Base-by-base conservation (phyloP, 2,329 filamentous ascomycete species). In the Cordyceps fumosorosea region DNA sequence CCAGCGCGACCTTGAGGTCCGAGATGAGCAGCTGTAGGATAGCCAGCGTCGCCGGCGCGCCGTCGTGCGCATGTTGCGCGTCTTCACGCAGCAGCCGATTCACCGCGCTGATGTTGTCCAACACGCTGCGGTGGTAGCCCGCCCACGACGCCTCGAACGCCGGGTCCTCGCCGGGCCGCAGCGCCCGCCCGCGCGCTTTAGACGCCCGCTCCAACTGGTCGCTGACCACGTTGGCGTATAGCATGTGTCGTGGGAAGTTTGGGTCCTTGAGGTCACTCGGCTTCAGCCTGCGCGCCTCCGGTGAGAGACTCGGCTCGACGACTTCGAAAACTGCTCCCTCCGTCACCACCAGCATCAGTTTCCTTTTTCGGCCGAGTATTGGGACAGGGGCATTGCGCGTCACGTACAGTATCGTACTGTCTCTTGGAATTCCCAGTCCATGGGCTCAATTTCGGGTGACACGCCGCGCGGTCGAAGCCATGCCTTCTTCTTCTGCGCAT, bases 21-120 rank as follows among this genome's bases (percentile, higher is more conserved):
- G 34, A 50, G 2, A 60, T 22, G 8, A 60, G 56, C 7, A 60
- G 45, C 47, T 60, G 56, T 7, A 60, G 22, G 20, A 60, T 60
- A 5, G 48, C 20, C 8, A 52, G 56, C 12, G 56, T 52, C 5
- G 56, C 56, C 3, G 56, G 56, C 22, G 56, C 56, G 6, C 16
- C n/a, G 5, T 60, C 47, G 3, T 22, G 44, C 18, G 5, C 18
- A 16, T 60, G 44, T 14, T 22, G 16, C 2, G 29, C 34, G 40
- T 60, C 56, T 5, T 60, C 45, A 2, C 16, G 45, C 3, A 60
- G 26, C 18, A 42, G 22, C 20, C 52, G 5, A 14, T 60, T 60
- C 3, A 40, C 47, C 11, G 44, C 4, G 12, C 20, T 2, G 22
- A 60, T 60, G 22, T 52, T 42, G 18, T 16, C 5, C 32, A 32